Base-by-base conservation (phyloP, 306 rosid genomes). In the Lagenaria siceraria region DNA sequence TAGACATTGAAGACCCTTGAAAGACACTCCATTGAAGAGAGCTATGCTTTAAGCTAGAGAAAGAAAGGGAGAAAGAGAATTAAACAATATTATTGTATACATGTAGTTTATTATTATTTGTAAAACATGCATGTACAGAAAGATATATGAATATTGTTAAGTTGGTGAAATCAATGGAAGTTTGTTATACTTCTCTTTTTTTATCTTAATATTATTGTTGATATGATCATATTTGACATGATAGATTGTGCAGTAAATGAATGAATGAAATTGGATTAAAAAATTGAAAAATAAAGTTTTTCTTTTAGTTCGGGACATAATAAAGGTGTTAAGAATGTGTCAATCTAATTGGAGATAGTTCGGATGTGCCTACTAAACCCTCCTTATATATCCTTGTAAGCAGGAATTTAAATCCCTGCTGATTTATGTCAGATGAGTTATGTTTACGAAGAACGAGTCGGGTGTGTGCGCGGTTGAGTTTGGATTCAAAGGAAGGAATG, bases 121-220 rank as follows among this genome's bases (percentile, higher is more conserved):
- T 48, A 17, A 42, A 69, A 71, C 76, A 71, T 71, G 76, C 76
- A 69, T 69, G 75, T 69, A 69, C 55, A 69, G 10, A 69, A 69
- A 40, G 5, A 66, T 66, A 19, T 19, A n/a, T 17, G 38, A 0
- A 22, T 22, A 46, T n/a, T 55, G 21, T 55, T 4, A 2, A 56
- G 62, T 66, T 43, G 35, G 29, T 64, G 53, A 66, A 66, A 40
- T 66, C 10, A 64, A 64, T 64, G 74, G 74, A 66, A 66, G 74
- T 66, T 66, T 40, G 74, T 40, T 66, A 56, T 56, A 9, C 31
- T 56, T 56, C 51, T 65, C 51, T 38, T 4, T 35, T 64, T n/a
- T n/a, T n/a, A n/a, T n/a, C 33, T 19, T 19, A 8, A 53, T 19
- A 53, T 53, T 53, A 53, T 53, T 19, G 22, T 6, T 55, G 24